A percentile compares a stretch with the other conserved stretches of the same genome.
Evolutionary conservation across 2,329 filamentous ascomycete genomes (phyloP).

Genomic region (Sporothrix dimorphospora): DNA sequence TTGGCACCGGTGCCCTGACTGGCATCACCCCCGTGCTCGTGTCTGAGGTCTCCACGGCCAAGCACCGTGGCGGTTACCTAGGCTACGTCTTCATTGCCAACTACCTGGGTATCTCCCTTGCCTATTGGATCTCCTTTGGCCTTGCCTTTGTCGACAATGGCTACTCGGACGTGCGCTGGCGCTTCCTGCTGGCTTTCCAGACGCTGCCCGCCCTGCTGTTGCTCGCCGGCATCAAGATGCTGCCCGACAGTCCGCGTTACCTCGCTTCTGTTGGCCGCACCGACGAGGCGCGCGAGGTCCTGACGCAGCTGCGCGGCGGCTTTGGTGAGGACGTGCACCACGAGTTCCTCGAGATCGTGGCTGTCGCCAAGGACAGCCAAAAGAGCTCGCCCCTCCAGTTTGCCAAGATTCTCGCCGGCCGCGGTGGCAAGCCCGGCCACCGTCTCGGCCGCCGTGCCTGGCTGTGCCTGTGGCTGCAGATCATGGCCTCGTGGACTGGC

Average conservation of each 20-base stretch:
- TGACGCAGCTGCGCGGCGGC: constrained; percentile 41
- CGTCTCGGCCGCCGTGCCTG: constrained; percentile 47
- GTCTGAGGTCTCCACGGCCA: constrained; percentile 51
- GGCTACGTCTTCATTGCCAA: constrained; percentile 57
- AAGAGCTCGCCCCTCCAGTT: constrained; percentile 45
- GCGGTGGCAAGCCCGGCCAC: constrained; percentile 41
- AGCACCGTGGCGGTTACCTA: constrained; percentile 51
- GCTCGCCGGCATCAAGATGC: constrained; percentile 44
- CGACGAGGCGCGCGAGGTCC: constrained; percentile 40
- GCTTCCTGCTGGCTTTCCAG: constrained; percentile 47
- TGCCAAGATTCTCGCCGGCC: constrained; percentile 45
- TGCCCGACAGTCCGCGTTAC: constrained; percentile 51
- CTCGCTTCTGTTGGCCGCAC: constrained; percentile 34
- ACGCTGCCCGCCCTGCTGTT: constrained; percentile 48
- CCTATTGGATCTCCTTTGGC: constrained; percentile 48
- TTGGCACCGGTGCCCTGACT: constrained; percentile 56
- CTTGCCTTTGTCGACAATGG: constrained; percentile 36
- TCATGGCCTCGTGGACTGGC: constrained; percentile 50
- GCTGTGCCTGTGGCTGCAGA: constrained; percentile 47
- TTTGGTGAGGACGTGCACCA: constrained; percentile 44
- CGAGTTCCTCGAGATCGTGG: constrained; percentile 48
- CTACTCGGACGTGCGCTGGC: constrained; percentile 42
- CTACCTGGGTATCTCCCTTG: constrained; percentile 53
- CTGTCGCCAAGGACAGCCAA: constrained; percentile 45
- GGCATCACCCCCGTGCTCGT: constrained; percentile 54